Base-by-base conservation (phyloP, 108 stramenopile genomes). In the Nitzschia sp. region DNA sequence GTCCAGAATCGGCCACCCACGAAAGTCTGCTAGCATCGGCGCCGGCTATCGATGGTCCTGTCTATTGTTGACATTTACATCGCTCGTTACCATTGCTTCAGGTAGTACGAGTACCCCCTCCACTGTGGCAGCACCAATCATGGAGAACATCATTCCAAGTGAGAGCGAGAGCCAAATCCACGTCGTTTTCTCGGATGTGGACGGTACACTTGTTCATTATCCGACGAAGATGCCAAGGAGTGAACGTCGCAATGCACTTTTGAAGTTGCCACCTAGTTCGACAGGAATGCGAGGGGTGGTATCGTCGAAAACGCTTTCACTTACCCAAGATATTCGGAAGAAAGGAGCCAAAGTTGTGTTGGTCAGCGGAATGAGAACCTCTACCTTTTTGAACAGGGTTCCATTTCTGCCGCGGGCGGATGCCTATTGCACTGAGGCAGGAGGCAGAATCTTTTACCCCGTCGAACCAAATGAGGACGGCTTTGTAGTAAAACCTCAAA, bases 151-250 rank as follows among this genome's bases (percentile, higher is more conserved):
- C 19, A n/a, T 22, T 22, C 19, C 21, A 0, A 65, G 28, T 0
- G 48, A 55, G 15, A 41, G 30, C 23, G 27, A 25, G 0, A 59
- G 53, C 1, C 55, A 69, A 16, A 64, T 70, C 0, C 17, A 15
- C 17, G 30, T 85, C 9, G 79, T 88, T 8, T 90, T 89, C 69
- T 86, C 86, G 29, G 92, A 93, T 68, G 67, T 93, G 16, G 92
- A 93, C 60, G 89, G 92, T 0, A 89, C 92, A n/a, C 66, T 90
- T 2, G 77, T 90, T 0, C 89, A 93, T 54, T 93, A 90, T 69
- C 87, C 84, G n/a, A 30, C 28, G 31, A 48, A 41, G 31, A 44
- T 26, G n/a, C 31, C 23, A 8, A 35, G 27, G 27, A 22, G 35
- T 5, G 36, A 48, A 71, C 47, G 52, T 23, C 30, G 28, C 3